Evolutionary conservation across 495 filamentous ascomycete species (phyloP), one percentile per base, ranked within the genome.

Genomic region (Lineolata rhizophorae): DNA sequence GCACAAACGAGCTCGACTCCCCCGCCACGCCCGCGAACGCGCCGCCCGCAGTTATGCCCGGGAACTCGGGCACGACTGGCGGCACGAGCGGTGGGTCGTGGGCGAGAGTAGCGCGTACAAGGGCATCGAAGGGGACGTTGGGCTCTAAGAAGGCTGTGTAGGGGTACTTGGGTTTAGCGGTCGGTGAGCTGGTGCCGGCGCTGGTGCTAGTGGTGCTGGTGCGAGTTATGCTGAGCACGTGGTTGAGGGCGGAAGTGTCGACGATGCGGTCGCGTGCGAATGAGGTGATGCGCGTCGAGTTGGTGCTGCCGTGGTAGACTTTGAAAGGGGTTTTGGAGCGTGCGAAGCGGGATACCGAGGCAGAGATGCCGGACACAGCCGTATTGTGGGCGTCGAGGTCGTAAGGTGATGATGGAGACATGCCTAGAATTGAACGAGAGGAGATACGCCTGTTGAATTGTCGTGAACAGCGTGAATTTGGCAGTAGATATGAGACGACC

Each of bases 21-120:
- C 60, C 64, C 1, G 57, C 55, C 0, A 64, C 67, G 1, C 65
- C 64, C 4, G 63, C 52, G 40, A 60, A 71, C 2, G 57, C 60
- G 14, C 66, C 66, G 1, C 66, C 64, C 1, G 58, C 62, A 5
- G 64, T 68, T 35, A 67, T 68, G 3, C 65, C 62, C 0, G 62
- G 63, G 35, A 69, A 70, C 32, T 59, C 62, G 54, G 59, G 58
- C 8, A 64, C 58, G 4, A 65, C 62, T 9, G 55, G 49, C 16
- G 62, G 62, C 5, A 65, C 40, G 0, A 74, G 51, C n/a, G n/a
- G n/a, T 3, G 65, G 40, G 5, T 50, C 53, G 20, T 63, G 35
- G 24, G 44, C 43, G 12, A 54, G 37, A 0, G 61, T 60, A 5
- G 52, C 49, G 29, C 54, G 40, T 8, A 62, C 53, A 1, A 67